Conservation (phyloP, 1,284 basidiomycete genomes). For the Apiotrichum porosum region DNA sequence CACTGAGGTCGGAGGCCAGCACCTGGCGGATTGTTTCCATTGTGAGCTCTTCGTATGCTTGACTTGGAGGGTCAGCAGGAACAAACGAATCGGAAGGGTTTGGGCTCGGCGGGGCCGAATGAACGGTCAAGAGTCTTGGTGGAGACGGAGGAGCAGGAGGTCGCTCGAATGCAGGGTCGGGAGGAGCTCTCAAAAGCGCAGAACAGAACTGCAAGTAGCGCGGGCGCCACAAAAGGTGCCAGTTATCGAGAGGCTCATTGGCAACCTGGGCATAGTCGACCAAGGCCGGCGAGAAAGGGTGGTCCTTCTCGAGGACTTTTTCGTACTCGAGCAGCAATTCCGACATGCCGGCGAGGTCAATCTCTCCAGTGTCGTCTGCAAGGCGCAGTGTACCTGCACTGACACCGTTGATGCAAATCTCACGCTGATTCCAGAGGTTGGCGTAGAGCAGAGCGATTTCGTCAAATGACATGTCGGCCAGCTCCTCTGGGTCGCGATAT, state of each 20-base stretch:
- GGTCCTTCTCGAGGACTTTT: conserved; percentile 46
- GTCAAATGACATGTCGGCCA: conserved; percentile 57
- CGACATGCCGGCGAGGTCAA: conserved; percentile 61
- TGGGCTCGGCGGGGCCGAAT: background rate
- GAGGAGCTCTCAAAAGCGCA: conserved; percentile 29
- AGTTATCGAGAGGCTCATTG: conserved; percentile 9
- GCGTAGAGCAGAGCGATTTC: conserved; percentile 61
- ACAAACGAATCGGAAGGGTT: background rate
- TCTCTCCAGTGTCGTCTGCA: conserved; percentile 32
- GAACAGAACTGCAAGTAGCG: conserved; percentile 56
- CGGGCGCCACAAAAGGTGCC: conserved; percentile 60
- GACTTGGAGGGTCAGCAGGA: conserved; percentile 30
- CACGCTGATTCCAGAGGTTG: conserved; percentile 61
- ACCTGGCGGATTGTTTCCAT: conserved; percentile 59
- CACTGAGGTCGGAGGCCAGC: conserved; percentile 59
- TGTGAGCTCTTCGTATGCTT: conserved; percentile 59
- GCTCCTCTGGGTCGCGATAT: conserved; percentile 40
- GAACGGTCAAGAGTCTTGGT: conserved; percentile 12
- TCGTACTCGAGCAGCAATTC: conserved; percentile 55
- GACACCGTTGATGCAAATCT: conserved; percentile 62
- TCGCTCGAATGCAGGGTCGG: conserved; percentile 4
- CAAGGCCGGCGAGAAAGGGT: conserved; percentile 23
- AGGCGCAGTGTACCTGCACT: conserved; percentile 57
- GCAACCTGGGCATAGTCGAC: conserved; percentile 23
- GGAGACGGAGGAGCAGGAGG: background rate